Conservation (phyloP, 2,329 filamentous ascomycete genomes). For the Xylariomycetidae sp. region DNA sequence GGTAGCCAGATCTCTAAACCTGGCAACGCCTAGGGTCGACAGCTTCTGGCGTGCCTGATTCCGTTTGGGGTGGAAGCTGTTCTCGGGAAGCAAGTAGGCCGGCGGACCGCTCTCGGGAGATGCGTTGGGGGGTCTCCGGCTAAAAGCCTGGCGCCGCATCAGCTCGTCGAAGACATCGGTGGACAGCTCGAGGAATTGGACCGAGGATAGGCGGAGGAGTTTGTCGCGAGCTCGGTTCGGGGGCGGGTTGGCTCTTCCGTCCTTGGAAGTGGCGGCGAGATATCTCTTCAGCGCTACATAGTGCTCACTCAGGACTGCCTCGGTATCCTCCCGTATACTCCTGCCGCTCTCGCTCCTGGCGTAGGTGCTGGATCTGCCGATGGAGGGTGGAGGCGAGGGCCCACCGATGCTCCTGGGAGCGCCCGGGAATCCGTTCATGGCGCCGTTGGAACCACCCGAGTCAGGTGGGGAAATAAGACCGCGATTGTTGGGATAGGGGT, state of each 20-base stretch:
- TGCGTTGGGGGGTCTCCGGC: slow-evolving; percentile 48
- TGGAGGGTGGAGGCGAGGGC: slow-evolving; percentile 82
- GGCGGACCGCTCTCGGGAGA: slow-evolving; percentile 52
- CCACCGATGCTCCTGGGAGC: slow-evolving; percentile 54
- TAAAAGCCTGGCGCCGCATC: slow-evolving; percentile 76
- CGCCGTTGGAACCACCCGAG: slow-evolving; percentile 57
- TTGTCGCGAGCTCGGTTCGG: slow-evolving; percentile 93
- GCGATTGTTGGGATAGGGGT: slow-evolving; percentile 48
- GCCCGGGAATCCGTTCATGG: slow-evolving; percentile 57
- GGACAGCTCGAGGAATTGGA: slow-evolving; percentile 95
- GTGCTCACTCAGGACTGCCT: slow-evolving; percentile 68
- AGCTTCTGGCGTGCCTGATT: slow-evolving; percentile 97
- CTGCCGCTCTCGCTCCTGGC: slow-evolving; percentile 61
- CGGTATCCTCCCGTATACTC: slow-evolving; percentile 56
- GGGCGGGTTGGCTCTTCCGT: slow-evolving; percentile 69
- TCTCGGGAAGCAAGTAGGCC: slow-evolving; percentile 74
- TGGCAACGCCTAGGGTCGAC: slow-evolving; percentile 77
- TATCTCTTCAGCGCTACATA: slow-evolving; percentile 76
- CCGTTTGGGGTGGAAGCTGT: slow-evolving; percentile 90
- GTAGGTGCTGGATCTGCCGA: slow-evolving; percentile 80
- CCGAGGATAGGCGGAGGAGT: slow-evolving; percentile 78
- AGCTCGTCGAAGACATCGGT: slow-evolving; percentile 97
- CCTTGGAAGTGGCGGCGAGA: slow-evolving; percentile 63
- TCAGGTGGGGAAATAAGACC: slow-evolving; percentile 65
- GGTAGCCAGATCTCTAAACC: slow-evolving; percentile 88